Evolutionary conservation across 1,139 yeast species (phyloP).

Genomic region (Pichia sp.): DNA sequence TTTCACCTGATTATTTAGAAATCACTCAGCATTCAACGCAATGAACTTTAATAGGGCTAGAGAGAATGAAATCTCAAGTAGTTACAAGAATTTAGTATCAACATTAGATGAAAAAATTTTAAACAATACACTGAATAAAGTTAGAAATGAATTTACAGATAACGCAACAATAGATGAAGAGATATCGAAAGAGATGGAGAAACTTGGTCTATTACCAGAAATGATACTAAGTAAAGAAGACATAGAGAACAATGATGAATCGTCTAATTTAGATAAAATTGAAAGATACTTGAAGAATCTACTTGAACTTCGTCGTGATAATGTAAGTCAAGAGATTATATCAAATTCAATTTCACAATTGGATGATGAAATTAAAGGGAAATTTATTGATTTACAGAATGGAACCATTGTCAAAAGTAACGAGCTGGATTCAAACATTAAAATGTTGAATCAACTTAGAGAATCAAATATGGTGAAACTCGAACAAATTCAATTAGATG

Average conservation of each 20-base stretch:
- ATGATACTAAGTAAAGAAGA: background rate
- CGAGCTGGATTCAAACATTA: background rate
- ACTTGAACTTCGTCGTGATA: conserved; percentile 10
- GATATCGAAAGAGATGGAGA: conserved; percentile 3
- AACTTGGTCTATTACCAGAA: background rate
- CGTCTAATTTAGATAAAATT: background rate
- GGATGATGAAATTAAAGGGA: background rate
- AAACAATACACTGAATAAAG: background rate
- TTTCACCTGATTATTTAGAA: no score
- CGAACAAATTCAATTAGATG: conserved; percentile 9
- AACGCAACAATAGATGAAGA: background rate
- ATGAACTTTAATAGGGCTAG: conserved; percentile 2
- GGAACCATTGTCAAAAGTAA: background rate
- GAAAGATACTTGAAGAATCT: conserved; percentile 2
- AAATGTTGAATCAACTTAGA: conserved; percentile 4
- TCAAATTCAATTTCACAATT: background rate
- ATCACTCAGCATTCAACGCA: no score
- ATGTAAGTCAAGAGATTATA: conserved; percentile 3
- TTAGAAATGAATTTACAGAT: background rate
- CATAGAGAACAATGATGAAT: background rate
- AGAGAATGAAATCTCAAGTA: background rate
- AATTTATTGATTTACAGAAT: background rate
- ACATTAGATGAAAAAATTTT: background rate
- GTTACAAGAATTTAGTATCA: background rate
- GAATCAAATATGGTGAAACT: conserved; percentile 10